Conservation (phyloP, 2,329 filamentous ascomycete species). For the Penicillium sp. region DNA sequence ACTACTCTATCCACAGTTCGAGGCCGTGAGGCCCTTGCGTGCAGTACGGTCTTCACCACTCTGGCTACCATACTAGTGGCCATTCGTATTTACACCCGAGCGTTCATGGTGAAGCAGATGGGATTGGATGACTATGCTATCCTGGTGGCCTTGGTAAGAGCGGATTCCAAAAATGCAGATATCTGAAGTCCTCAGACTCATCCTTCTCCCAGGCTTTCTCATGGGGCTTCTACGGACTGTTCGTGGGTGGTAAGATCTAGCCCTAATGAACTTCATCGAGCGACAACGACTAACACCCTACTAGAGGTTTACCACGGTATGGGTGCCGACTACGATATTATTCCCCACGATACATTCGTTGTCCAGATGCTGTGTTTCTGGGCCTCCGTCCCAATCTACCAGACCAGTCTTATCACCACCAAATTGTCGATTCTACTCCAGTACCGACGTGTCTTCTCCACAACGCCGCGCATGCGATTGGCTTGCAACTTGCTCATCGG, state of each 20-base stretch:
- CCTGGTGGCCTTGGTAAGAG: constrained; percentile 34
- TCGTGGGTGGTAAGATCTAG: constrained; percentile 27
- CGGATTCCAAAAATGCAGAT: background rate
- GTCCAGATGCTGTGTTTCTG: constrained; percentile 36
- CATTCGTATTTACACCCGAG: constrained; percentile 43
- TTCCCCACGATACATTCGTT: constrained; percentile 19
- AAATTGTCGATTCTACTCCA: constrained; percentile 39
- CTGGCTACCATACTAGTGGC: constrained; percentile 36
- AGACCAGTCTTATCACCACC: constrained; percentile 33
- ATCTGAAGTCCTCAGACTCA: background rate
- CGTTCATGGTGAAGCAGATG: constrained; percentile 35
- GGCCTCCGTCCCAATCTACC: constrained; percentile 36
- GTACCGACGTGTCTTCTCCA: constrained; percentile 38
- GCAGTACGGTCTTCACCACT: constrained; percentile 31
- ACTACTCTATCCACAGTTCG: constrained; percentile 26
- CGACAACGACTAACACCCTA: background rate
- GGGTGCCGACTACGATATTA: constrained; percentile 25
- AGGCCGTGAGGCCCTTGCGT: constrained; percentile 27
- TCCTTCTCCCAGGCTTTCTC: constrained; percentile 22
- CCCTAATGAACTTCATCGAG: background rate
- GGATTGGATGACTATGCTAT: constrained; percentile 41
- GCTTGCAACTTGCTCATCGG: constrained; percentile 37
- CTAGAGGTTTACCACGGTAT: constrained; percentile 32
- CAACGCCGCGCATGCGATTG: constrained; percentile 30
- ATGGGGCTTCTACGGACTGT: constrained; percentile 31